Base-by-base conservation (phyloP, 1,284 basidiomycete species). In the Ganoderma boninense region DNA sequence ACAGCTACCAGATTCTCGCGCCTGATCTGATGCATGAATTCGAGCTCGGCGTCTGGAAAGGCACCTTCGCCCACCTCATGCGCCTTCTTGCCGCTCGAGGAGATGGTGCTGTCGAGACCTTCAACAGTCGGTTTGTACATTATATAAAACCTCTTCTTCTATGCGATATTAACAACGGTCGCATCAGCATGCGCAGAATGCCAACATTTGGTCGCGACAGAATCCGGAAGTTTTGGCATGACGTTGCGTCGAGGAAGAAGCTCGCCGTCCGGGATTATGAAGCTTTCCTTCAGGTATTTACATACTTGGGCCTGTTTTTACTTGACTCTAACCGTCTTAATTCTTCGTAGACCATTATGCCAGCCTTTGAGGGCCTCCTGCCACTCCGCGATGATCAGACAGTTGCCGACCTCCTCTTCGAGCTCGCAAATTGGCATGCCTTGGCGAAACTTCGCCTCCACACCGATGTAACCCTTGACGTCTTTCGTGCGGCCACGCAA, bases 11-110 rank as follows among this genome's bases (percentile, higher is more conserved):
- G 0, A 72, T 82, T 49, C 74, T 85, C 0, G 76, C 79, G 0
- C 76, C 79, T 0, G 83, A 85, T 67, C 20, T 83, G 10, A 57
- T 85, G 69, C 83, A 85, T 64, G 80, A 84, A 67, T 75, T 81
- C 43, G 81, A 84, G 67, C 71, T 84, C 0, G 83, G 82, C 1
- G 76, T 81, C 0, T 85, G 83, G 82, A 83, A 76, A 64, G 67
- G 54, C 0, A 66, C 65, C 0, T 75, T 74, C 32, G 67, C 52
- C 0, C 76, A 77, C 23, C 68, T 77, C 38, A 35, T 71, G 26
- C 56, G 64, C 0, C n/a, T 71, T 1, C 64, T 71, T 1, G 64
- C 52, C 6, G 57, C 63, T 0, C 69, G 65, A 4, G 61, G 60
- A 0, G 64, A 69, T 20, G 56, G 23, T 1, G 56, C 67, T 0